Percentiles rank a stretch among this genome's conserved stretches.
These are phyloP conservation scores for Ricinus communis DNA, from an alignment of 345 rosid genomes.

Conservation along the genomic window DNA sequence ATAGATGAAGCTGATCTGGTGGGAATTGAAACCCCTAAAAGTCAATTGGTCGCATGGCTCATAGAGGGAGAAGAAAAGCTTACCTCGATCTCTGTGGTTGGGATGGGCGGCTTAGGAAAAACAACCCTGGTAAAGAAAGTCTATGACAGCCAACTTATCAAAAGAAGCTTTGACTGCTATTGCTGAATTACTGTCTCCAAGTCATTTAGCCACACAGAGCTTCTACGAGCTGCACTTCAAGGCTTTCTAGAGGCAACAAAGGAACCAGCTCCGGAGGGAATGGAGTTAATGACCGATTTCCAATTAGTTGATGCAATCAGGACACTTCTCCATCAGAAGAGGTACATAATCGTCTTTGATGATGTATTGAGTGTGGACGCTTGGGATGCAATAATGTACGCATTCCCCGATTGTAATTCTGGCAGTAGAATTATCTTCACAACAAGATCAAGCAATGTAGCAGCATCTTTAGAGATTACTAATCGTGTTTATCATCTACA, in stretches of 20 bases:
- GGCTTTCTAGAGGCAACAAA: background rate
- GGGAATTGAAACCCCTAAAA: conserved; percentile 32
- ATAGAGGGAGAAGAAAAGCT: background rate
- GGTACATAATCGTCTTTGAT: background rate
- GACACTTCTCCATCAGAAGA: background rate
- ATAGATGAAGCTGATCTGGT: conserved; percentile 15
- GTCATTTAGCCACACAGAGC: background rate
- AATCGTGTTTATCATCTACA: conserved; percentile 26
- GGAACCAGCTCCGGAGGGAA: background rate
- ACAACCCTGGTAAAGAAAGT: conserved; percentile 22
- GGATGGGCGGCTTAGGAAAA: conserved; percentile 28
- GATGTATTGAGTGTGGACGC: background rate
- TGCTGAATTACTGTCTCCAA: background rate
- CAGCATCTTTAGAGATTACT: too few species aligned
- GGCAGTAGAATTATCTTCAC: background rate
- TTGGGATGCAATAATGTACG: background rate
- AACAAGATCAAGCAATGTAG: background rate
- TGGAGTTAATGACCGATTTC: background rate
- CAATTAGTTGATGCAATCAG: background rate
- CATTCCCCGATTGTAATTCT: background rate
- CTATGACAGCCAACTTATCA: conserved; percentile 11
- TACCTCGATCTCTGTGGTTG: conserved; percentile 16
- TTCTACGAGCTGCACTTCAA: background rate
- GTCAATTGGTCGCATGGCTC: conserved; percentile 15
- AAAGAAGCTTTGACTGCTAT: conserved; percentile 11